phyloP scores from a whole-genome alignment of 1,139 yeast genomes.

The Torulaspora globosa region DNA sequence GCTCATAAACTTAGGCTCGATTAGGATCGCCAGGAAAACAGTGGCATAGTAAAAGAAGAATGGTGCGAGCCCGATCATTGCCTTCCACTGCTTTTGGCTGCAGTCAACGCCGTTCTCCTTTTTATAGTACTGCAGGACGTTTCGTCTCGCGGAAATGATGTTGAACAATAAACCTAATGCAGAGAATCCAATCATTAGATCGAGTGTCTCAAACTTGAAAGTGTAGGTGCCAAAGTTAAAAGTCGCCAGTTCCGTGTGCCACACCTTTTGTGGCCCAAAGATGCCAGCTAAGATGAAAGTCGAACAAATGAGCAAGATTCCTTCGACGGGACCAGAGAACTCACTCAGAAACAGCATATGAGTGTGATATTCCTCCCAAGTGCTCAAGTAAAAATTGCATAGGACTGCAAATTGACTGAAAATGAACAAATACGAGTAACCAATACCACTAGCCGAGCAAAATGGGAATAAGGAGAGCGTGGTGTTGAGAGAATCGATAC shows the following conservation, averaged over 20 bases:
- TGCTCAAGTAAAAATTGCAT: constrained; percentile 78
- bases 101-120: constrained; percentile 32
- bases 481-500: constrained; percentile 87
- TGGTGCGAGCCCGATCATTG: constrained; percentile 65
- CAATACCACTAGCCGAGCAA: constrained; percentile 68
- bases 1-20: constrained; percentile 48
- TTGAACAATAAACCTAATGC: constrained; percentile 59
- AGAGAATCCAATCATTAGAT: constrained; percentile 31
- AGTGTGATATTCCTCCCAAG: constrained; percentile 96
- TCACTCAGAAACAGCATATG: constrained; percentile 74
- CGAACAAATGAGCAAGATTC: constrained; percentile 61
- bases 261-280: constrained; percentile 59
- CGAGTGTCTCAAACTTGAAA: constrained; percentile 27
- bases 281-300: constrained; percentile 61
- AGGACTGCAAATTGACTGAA: constrained; percentile 72
- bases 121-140: constrained; percentile 56
- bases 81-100: constrained; percentile 34
- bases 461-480: constrained; percentile 72
- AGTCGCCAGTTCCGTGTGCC: constrained; percentile 43
- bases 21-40: constrained; percentile 46
- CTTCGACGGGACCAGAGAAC: constrained; percentile 94
- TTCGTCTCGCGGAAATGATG: constrained; percentile 64
- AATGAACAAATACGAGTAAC: constrained; percentile 60
- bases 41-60: constrained; percentile 61
- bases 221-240: constrained; percentile 16